A percentile compares a stretch with the other conserved stretches of the same genome.
Conservation (phyloP, 169 alveolate species). For the Babesia caballi region DNA sequence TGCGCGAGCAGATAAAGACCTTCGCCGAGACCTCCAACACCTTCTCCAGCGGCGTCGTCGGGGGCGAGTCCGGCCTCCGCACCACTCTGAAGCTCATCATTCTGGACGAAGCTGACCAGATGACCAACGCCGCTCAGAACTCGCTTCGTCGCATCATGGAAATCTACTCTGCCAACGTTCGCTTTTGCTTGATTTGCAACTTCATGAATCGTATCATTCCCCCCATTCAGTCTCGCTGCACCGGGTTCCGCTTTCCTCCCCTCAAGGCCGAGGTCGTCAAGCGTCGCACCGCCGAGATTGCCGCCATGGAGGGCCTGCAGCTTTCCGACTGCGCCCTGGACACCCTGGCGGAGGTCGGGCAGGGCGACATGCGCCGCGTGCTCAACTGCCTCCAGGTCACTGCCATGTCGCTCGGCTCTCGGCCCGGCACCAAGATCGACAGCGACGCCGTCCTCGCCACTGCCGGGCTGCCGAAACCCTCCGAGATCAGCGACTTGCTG, state of each 20-base stretch:
- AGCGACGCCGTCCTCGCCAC: constrained; percentile 80
- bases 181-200: constrained; percentile 97
- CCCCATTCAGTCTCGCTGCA: constrained; percentile 96
- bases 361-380: constrained; percentile 98
- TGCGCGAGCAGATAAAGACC: constrained; percentile 93
- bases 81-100: constrained; percentile 87
- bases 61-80: constrained; percentile 53
- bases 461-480: constrained; percentile 87
- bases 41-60: constrained; percentile 48
- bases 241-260: constrained; percentile 92
- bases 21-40: constrained; percentile 86
- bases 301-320: constrained; percentile 81
- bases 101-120: constrained; percentile 97
- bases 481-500: constrained; percentile 78
- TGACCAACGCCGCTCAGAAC: constrained; percentile 96
- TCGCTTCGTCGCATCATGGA: constrained; percentile 98
- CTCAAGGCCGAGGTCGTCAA: constrained; percentile 78
- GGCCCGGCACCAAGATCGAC: constrained; percentile 69
- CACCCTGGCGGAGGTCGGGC: constrained; percentile 87
- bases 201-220: constrained; percentile 94
- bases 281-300: constrained; percentile 82
- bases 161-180: constrained; percentile 91
- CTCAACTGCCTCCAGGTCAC: constrained; percentile 92
- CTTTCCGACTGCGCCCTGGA: constrained; percentile 83
- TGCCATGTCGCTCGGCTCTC: constrained; percentile 67